phyloP scores from a whole-genome alignment of 2,329 filamentous ascomycete genomes.

The Phaeosphaeria sp. region DNA sequence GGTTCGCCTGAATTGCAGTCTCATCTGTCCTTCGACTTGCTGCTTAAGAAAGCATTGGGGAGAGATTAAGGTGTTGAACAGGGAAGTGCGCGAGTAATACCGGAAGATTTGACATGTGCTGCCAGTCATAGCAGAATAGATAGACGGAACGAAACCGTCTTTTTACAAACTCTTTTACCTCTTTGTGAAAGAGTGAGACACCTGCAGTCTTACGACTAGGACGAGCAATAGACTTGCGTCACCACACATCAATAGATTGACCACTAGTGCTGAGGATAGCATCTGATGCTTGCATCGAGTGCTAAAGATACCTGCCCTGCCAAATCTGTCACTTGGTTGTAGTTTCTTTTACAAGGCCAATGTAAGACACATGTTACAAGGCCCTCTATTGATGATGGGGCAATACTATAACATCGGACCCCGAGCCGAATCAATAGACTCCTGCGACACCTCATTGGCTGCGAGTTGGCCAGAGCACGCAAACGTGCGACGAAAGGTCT shows the following conservation, averaged over 20 bases:
- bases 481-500: background rate
- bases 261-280: background rate
- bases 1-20: background rate
- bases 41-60: no score
- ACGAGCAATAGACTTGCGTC: background rate
- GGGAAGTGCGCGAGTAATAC: background rate
- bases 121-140: background rate
- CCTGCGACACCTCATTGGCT: background rate
- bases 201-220: background rate
- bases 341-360: background rate
- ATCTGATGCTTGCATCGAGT: background rate
- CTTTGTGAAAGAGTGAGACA: background rate
- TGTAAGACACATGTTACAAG: background rate
- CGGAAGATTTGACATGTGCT: background rate
- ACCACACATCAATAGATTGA: background rate
- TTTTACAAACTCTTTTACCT: background rate
- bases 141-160: background rate
- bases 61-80: no score
- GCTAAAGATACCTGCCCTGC: background rate
- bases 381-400: background rate
- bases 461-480: background rate
- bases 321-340: background rate
- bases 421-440: background rate
- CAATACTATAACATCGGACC: background rate
- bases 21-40: background rate